Base-by-base conservation (phyloP, 2,329 filamentous ascomycete genomes). In the Cordyceps fumosorosea region DNA sequence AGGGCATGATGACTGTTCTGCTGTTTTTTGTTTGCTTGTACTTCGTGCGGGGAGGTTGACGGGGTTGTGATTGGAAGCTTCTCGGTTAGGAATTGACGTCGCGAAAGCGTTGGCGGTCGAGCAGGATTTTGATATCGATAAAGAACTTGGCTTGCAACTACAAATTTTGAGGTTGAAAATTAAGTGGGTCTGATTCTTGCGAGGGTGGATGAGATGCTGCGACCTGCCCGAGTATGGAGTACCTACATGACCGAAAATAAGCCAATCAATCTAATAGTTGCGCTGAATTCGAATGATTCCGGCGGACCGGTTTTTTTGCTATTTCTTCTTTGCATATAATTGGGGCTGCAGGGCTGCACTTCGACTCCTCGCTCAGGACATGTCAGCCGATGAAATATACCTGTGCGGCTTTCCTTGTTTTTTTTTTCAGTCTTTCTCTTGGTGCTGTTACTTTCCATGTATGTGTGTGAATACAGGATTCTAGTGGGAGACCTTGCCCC, bases 1-100 rank as follows among this genome's bases (percentile, higher is more conserved):
- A 70, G 58, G 77, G 73, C 78, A 80, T 80, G 53, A 54, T 40
- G 40, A n/a, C 58, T 48, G 26, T 61, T 37, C 51, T 8, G 7
- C 11, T 40, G 37, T 16, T 42, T 12, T 18, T 3, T 18, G 5
- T 57, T 16, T n/a, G 24, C 22, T 20, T 45, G 42, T 14, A 42
- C 8, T 42, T 16, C 37, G 16, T 4, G 5, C 12, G 40, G 40
- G 4, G 16, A n/a, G 18, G 12, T 44, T 5, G 14, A 16, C 5
- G 14, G 37, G n/a, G n/a, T 22, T 24, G n/a, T 47, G 18, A 20
- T 22, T 47, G 6, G 20, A 47, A 4, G 44, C 2, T 8, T 11
- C 44, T 20, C 8, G 44, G 18, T 11, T 22, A 2, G 44, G n/a
- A 11, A 20, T 47, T 47, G 44, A 20, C 44, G 18, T 18, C 44